phyloP scores from a whole-genome alignment of 257 asterid genomes.

The Nemophila menziesii region DNA sequence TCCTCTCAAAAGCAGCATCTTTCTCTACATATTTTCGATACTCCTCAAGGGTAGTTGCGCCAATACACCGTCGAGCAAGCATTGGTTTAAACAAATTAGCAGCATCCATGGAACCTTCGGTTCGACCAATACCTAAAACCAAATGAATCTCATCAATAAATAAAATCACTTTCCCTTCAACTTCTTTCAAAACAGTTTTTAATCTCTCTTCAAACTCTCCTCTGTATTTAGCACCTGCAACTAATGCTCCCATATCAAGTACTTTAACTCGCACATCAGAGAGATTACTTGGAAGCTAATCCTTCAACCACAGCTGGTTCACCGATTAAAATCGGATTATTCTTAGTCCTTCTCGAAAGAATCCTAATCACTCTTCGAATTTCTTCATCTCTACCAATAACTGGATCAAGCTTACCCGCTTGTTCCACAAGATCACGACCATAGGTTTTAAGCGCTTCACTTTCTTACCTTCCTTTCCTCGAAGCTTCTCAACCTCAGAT shows the following conservation, averaged over 20 bases:
- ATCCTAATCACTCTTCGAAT: constrained; percentile 21
- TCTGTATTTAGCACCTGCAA: constrained; percentile 26
- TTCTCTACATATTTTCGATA: constrained; percentile 26
- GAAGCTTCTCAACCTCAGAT: constrained; percentile 24
- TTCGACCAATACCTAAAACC: constrained; percentile 25
- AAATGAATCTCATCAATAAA: constrained; percentile 31
- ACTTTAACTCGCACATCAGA: constrained; percentile 18
- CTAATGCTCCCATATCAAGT: constrained; percentile 28
- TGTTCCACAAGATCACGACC: constrained; percentile 31
- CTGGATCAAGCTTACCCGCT: constrained; percentile 29
- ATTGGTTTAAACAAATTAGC: constrained; percentile 27
- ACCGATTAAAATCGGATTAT: constrained; percentile 26
- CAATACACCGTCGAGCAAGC: constrained; percentile 31
- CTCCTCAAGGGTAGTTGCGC: constrained; percentile 27
- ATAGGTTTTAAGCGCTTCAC: constrained; percentile 26
- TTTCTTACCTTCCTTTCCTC: constrained; percentile 23
- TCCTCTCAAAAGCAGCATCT: constrained; percentile 31
- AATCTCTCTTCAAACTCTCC: constrained; percentile 30
- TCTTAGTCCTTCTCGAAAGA: constrained; percentile 24
- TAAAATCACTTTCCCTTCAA: constrained; percentile 24
- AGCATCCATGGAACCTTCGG: constrained; percentile 31
- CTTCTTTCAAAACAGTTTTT: constrained; percentile 22
- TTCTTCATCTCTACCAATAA: constrained; percentile 29
- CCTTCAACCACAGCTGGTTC: constrained; percentile 31
- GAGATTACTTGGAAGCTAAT: constrained; percentile 21